These are phyloP conservation scores for Flaveria floridana DNA, from an alignment of 140 eudicot genomes.

Conservation along the genomic window DNA sequence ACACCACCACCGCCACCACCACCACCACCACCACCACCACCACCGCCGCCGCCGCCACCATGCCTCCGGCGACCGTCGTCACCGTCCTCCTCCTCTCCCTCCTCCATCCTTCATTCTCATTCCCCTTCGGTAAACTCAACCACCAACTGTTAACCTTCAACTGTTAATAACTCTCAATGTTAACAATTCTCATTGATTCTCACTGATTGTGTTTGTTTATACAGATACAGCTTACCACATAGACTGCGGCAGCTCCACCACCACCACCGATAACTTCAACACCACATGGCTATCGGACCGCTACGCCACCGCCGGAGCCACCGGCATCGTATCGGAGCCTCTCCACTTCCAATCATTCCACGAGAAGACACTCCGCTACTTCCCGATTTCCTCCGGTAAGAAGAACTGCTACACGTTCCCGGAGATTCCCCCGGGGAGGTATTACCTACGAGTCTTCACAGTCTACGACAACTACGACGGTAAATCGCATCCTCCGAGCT, in stretches of 20 bases:
- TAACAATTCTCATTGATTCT: neutral
- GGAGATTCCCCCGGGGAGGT: constrained; percentile 47
- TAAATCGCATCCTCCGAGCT: constrained; percentile 71
- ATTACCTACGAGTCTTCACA: constrained; percentile 64
- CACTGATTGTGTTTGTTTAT: neutral
- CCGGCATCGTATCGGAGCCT: constrained; percentile 83
- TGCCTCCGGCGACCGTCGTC: constrained; percentile 33
- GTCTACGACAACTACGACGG: constrained; percentile 95
- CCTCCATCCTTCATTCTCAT: constrained; percentile 25
- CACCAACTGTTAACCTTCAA: neutral
- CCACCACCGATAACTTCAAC: constrained; percentile 59
- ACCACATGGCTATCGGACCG: constrained; percentile 88
- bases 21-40: neutral
- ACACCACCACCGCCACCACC: neutral
- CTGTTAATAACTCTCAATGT: constrained; percentile 1
- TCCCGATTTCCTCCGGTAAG: constrained; percentile 77
- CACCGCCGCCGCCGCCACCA: constrained; percentile 33
- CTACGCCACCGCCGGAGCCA: constrained; percentile 68
- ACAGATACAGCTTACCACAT: constrained; percentile 67
- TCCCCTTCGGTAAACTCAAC: constrained; percentile 31
- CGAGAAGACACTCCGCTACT: constrained; percentile 80
- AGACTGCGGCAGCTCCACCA: constrained; percentile 75
- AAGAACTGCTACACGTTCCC: constrained; percentile 88
- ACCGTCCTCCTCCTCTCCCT: constrained; percentile 24
- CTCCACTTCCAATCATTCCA: constrained; percentile 56